A percentile compares a stretch with the other conserved stretches of the same genome.
Evolutionary conservation across 768 basidiomycete species (phyloP).

Genomic region (Phlebiopsis flavidoalba): DNA sequence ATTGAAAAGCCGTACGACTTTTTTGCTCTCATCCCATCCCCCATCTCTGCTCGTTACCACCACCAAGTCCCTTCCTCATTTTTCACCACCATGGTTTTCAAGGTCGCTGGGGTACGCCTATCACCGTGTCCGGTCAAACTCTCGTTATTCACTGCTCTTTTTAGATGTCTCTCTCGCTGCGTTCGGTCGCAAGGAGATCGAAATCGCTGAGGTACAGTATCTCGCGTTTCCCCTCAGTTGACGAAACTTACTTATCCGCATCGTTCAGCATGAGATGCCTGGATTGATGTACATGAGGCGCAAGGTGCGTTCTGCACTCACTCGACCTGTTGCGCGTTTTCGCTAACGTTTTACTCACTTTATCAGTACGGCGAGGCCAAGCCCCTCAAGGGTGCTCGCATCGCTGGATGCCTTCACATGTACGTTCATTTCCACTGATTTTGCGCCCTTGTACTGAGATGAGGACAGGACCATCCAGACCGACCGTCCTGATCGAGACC

Average conservation of each 20-base stretch:
- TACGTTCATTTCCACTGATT: conserved; percentile 29
- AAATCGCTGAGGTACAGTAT: conserved; percentile 86
- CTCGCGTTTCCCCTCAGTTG: conserved; percentile 8
- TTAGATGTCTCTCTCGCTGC: conserved; percentile 94
- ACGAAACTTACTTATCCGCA: not conserved
- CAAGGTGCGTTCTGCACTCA: conserved; percentile 54
- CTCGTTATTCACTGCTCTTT: conserved; percentile 9
- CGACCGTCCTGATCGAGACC: conserved; percentile 97
- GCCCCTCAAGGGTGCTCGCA: conserved; percentile 91
- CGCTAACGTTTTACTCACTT: conserved; percentile 7
- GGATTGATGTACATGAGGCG: conserved; percentile 90
- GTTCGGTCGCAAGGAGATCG: conserved; percentile 99
- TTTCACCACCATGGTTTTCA: conserved; percentile 66
- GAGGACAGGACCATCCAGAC: conserved; percentile 89
- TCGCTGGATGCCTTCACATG: conserved; percentile 99
- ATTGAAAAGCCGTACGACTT: conserved; percentile 20
- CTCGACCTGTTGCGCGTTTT: not conserved
- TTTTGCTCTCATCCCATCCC: conserved; percentile 14
- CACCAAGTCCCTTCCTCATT: conserved; percentile 23
- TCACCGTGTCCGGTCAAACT: not conserved
- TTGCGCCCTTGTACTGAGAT: not conserved
- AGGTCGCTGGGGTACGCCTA: conserved; percentile 74
- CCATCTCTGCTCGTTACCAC: conserved; percentile 17
- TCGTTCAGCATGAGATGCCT: conserved; percentile 80
- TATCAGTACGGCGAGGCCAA: conserved; percentile 68